A percentile compares a stretch with the other conserved stretches of the same genome.
These are phyloP conservation scores for Tulasnella sp. DNA, from an alignment of 768 basidiomycete species.

Conservation along the genomic window DNA sequence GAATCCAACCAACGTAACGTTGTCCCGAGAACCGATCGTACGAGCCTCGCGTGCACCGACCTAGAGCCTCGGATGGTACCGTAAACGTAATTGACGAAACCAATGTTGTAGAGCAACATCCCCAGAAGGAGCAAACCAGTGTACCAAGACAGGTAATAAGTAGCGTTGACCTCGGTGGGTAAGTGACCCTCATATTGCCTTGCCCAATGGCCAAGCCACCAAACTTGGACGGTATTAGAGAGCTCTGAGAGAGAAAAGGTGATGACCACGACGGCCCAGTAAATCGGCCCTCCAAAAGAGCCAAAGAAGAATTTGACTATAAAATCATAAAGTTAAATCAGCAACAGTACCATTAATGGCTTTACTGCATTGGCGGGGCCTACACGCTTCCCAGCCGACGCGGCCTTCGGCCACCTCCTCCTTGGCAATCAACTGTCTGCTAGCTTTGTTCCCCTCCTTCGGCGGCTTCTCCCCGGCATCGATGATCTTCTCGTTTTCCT, in stretches of 20 bases:
- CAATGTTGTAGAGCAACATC: slow-evolving; percentile 28
- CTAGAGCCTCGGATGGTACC: slow-evolving; percentile 46
- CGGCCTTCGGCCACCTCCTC: slow-evolving; percentile 56
- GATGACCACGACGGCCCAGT: slow-evolving; percentile 26
- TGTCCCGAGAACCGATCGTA: slow-evolving; percentile 46
- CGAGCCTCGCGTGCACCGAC: slow-evolving; percentile 40
- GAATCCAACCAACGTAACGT: slow-evolving; percentile 35
- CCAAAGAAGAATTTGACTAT: slow-evolving; percentile 30
- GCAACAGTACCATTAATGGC: too few species aligned
- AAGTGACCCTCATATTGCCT: slow-evolving; percentile 16
- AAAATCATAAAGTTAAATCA: too few species aligned
- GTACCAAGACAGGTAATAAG: slow-evolving; percentile 38
- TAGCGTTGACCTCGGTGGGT: slow-evolving; percentile 28
- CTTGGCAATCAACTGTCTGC: slow-evolving; percentile 51
- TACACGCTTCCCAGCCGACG: slow-evolving; percentile 41
- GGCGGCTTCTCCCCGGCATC: slow-evolving; percentile 20
- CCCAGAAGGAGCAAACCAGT: slow-evolving; percentile 29
- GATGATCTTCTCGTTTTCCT: slow-evolving; percentile 22
- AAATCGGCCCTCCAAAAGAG: slow-evolving; percentile 25
- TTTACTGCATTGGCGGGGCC: too few species aligned
- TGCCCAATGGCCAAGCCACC: slow-evolving; percentile 33
- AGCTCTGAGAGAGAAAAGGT: slow-evolving; percentile 22
- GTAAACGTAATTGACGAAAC: slow-evolving; percentile 35
- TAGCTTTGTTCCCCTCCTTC: slow-evolving; percentile 23
- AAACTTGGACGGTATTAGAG: slow-evolving; percentile 27